These are phyloP conservation scores for Lachancea thermotolerans DNA, from an alignment of 805 yeast genomes.

Conservation along the genomic window DNA sequence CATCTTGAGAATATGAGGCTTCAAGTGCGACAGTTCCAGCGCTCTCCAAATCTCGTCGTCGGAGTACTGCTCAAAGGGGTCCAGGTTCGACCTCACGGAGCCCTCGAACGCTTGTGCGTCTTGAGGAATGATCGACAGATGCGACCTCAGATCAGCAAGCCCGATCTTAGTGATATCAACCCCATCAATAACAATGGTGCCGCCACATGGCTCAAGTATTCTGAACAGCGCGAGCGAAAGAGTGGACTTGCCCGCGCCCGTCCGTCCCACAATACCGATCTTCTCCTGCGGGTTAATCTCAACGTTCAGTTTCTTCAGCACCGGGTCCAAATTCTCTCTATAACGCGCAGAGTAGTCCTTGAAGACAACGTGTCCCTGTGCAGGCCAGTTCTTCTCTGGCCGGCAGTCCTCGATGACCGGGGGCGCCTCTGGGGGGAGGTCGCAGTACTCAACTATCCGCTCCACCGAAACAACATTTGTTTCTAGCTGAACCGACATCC, in stretches of 20 bases:
- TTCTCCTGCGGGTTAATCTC: conserved; percentile 50
- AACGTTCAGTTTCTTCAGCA: conserved; percentile 42
- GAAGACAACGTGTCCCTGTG: conserved; percentile 43
- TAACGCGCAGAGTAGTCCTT: conserved; percentile 51
- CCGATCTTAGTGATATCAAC: conserved; percentile 46
- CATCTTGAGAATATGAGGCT: conserved; percentile 41
- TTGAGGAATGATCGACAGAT: conserved; percentile 60
- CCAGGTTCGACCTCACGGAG: conserved; percentile 53
- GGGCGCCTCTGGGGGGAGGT: conserved; percentile 40
- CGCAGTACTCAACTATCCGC: conserved; percentile 55
- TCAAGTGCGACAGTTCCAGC: conserved; percentile 51
- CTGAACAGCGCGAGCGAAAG: conserved; percentile 56
- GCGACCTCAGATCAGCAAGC: conserved; percentile 47
- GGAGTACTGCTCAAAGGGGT: conserved; percentile 46
- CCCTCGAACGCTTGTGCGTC: conserved; percentile 64
- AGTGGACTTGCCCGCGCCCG: conserved; percentile 71
- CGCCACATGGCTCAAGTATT: conserved; percentile 50
- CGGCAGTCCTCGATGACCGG: conserved; percentile 40
- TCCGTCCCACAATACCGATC: conserved; percentile 69
- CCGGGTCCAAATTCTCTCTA: conserved; percentile 53
- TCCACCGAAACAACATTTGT: conserved; percentile 61
- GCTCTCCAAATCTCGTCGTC: conserved; percentile 54
- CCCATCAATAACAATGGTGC: conserved; percentile 50
- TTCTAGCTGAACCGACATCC: conserved; percentile 58
- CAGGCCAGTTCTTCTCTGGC: conserved; percentile 49